Percentiles rank a stretch among this genome's conserved stretches.
Evolutionary conservation across 2,329 filamentous ascomycete species (phyloP).

Genomic region (Allantophomopsis lycopodina): DNA sequence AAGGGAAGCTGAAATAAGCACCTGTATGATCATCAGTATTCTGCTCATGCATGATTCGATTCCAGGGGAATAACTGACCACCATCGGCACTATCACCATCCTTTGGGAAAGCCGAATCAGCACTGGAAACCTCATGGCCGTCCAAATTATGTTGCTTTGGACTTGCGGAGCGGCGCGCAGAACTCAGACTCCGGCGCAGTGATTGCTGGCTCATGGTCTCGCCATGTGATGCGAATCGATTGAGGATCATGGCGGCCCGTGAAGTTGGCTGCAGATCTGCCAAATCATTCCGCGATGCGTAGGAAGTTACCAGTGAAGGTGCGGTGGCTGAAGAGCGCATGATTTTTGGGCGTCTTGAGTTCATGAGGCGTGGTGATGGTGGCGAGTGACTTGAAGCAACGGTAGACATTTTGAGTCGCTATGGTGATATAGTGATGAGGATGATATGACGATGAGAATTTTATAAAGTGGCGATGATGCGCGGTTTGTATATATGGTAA

Average conservation of each 20-base stretch:
- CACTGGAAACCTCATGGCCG: not conserved
- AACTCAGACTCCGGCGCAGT: not conserved
- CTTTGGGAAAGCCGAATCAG: not conserved
- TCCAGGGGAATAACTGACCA: not conserved
- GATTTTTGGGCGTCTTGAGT: slow-evolving; percentile 34
- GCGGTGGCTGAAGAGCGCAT: slow-evolving; percentile 41
- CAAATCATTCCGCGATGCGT: slow-evolving; percentile 35
- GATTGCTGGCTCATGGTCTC: slow-evolving; percentile 20
- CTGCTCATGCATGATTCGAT: not conserved
- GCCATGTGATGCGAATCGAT: slow-evolving; percentile 35
- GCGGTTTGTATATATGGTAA: no score
- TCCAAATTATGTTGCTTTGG: not conserved
- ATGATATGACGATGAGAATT: no score
- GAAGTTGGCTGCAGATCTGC: slow-evolving; percentile 32
- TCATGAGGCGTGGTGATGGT: slow-evolving; percentile 20
- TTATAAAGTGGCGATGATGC: no score
- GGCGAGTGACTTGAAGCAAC: no score
- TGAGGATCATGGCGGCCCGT: slow-evolving; percentile 39
- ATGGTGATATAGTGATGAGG: no score
- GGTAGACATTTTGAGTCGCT: no score
- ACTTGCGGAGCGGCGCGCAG: not conserved
- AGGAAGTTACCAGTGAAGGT: slow-evolving; percentile 42
- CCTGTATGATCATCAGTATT: slow-evolving; percentile 16
- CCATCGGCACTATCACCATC: not conserved
- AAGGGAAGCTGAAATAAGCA: slow-evolving; percentile 62